Conservation (phyloP, 2,329 filamentous ascomycete species). For the Fusarium tanahbumbuense region DNA sequence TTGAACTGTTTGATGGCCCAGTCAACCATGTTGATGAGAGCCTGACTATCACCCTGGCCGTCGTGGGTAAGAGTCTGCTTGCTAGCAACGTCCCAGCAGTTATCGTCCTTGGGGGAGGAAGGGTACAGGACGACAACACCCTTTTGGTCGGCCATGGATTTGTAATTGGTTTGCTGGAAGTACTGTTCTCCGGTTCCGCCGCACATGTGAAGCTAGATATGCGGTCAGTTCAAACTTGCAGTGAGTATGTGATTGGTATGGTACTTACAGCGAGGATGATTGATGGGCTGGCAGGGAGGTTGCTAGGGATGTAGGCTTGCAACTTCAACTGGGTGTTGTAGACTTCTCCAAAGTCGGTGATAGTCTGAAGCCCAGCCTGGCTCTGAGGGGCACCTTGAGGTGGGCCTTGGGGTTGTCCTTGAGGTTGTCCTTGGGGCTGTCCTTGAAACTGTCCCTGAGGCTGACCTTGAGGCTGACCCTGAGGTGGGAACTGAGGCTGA, state of each 20-base stretch:
- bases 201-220: not conserved
- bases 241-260: rapidly evolving
- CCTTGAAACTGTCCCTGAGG: too few species aligned
- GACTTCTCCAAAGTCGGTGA: constrained; percentile 6
- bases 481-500: too few species aligned
- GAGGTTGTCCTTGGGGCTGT: too few species aligned
- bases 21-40: constrained; percentile 17
- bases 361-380: constrained; percentile 7
- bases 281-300: constrained; percentile 5
- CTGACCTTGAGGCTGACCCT: too few species aligned
- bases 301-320: constrained; percentile 10
- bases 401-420: not conserved
- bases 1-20: constrained; percentile 10
- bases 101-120: not conserved
- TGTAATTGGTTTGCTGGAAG: constrained; percentile 11
- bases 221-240: not conserved
- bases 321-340: constrained; percentile 1
- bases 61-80: constrained; percentile 12
- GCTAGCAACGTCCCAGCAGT: constrained; percentile 18
- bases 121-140: constrained; percentile 11
- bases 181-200: constrained; percentile 5
- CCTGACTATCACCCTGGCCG: constrained; percentile 12
- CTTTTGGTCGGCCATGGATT: constrained; percentile 1
- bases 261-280: constrained; percentile 10
- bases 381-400: too few species aligned